Conservation (phyloP, 495 filamentous ascomycete genomes). For the Xylaria venustula region DNA sequence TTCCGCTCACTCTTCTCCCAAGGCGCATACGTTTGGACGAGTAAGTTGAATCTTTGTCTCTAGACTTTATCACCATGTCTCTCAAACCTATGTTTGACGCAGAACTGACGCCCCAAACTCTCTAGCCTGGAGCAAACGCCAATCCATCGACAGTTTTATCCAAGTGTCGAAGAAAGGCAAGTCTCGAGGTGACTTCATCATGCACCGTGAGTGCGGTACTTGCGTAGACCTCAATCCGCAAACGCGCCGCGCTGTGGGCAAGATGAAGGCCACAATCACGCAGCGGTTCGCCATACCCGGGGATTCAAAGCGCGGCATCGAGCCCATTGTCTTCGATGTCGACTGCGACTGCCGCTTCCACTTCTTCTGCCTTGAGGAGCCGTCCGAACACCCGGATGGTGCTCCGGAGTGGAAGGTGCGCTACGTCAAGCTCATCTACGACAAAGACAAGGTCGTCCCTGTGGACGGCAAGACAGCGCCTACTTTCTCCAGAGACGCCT, state of each 20-base stretch:
- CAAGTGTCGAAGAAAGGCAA: conserved; percentile 58
- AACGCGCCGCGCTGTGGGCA: conserved; percentile 58
- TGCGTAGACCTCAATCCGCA: conserved; percentile 52
- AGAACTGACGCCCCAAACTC: not conserved
- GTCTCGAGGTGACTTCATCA: conserved; percentile 62
- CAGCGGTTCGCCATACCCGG: conserved; percentile 55
- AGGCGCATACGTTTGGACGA: conserved; percentile 61
- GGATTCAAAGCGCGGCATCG: conserved; percentile 25
- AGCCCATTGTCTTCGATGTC: conserved; percentile 52
- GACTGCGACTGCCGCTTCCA: conserved; percentile 64
- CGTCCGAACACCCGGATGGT: conserved; percentile 13
- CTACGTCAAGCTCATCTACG: conserved; percentile 65
- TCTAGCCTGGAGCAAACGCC: conserved; percentile 56
- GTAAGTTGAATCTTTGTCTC: conserved; percentile 23
- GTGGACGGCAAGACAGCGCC: conserved; percentile 54
- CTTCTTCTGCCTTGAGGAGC: conserved; percentile 57
- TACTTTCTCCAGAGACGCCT: conserved; percentile 42
- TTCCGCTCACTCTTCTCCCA: conserved; percentile 60
- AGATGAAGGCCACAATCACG: conserved; percentile 71
- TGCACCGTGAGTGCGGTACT: conserved; percentile 63
- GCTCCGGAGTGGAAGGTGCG: conserved; percentile 51
- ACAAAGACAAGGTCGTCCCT: conserved; percentile 65
- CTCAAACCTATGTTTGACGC: not conserved
- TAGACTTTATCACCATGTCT: too few relatives aligned
- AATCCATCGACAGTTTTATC: conserved; percentile 57